Evolutionary conservation across 345 rosid species (phyloP), one percentile per base, ranked within the genome.

Genomic region (Eutrema japonicum): DNA sequence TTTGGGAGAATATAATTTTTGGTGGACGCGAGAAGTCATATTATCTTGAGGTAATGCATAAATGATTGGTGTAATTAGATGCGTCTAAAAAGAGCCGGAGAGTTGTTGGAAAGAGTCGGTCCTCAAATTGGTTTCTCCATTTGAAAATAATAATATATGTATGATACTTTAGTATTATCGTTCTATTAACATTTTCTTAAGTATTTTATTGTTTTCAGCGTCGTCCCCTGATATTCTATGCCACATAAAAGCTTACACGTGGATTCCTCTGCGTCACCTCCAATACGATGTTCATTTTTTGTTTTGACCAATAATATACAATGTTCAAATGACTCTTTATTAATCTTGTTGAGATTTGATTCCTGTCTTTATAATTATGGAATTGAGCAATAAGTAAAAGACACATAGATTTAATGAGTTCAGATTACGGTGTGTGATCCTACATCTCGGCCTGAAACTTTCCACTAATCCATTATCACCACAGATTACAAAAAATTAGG

Each of bases 21-120:
- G 7, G 73, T 71, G 76, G 71, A 71, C 73, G 8, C 45, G 50
- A 77, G 59, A 71, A 77, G 77, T 77, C 77, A 71, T 71, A 66
- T 77, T 66, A 71, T 66, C 73, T 65, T 9, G 18, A 40, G 26
- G 66, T 38, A 54, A 13, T 32, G 47, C 26, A 56, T 55, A 41
- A 41, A 64, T 71, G 72, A 71, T 66, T 71, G 64, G 77, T 58
- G 27, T 65, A 5, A 2, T 42, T 61, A 75, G 76, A 71, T 77
- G 63, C 76, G 58, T 57, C 72, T 42, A 42, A 71, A 70, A 71
- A 76, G 60, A 76, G 61, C 60, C 75, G 47, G 26, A 16, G 7
- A 62, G 32, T 64, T 64, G 76, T 65, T 77, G 72, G 76, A 57
- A 58, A 6, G 72, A 42, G 68, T 57, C 63, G 64, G 77, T 77